Conservation (phyloP, 768 basidiomycete species). For the Hygrophoropsis aurantiaca region DNA sequence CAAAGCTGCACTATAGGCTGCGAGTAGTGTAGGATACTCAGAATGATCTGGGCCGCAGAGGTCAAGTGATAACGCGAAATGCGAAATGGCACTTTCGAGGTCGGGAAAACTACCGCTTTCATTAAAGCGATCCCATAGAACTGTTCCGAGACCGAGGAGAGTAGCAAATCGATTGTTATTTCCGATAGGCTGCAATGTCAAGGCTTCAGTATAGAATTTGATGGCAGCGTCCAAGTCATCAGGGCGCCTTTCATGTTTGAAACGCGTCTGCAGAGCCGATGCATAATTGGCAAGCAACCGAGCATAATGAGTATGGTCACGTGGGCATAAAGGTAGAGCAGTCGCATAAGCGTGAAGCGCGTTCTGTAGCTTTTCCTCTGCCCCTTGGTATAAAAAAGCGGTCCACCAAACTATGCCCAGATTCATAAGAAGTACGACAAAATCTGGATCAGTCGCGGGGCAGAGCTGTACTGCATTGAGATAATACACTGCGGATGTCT, state of each 20-base stretch:
- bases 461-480: slow-evolving; percentile 14
- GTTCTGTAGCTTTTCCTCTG: slow-evolving; percentile 13
- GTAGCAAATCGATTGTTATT: slow-evolving; percentile 9
- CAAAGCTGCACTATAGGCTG: slow-evolving; percentile 7
- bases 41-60: slow-evolving; percentile 8
- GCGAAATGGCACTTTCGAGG: slow-evolving; percentile 16
- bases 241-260: slow-evolving; percentile 6
- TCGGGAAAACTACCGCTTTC: slow-evolving; percentile 9
- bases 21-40: neutral
- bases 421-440: slow-evolving; percentile 8
- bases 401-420: slow-evolving; percentile 8
- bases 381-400: slow-evolving; percentile 13
- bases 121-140: slow-evolving; percentile 9
- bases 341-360: slow-evolving; percentile 16
- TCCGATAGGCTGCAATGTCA: slow-evolving; percentile 11
- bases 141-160: slow-evolving; percentile 10
- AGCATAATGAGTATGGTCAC: slow-evolving; percentile 12
- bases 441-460: slow-evolving; percentile 14
- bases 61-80: slow-evolving; percentile 12
- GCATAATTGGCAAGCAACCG: slow-evolving; percentile 19
- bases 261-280: slow-evolving; percentile 16
- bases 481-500: slow-evolving; percentile 11
- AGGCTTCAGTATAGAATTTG: slow-evolving; percentile 14
- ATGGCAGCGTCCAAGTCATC: slow-evolving; percentile 24
- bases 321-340: slow-evolving; percentile 15